Conservation (phyloP, 1,139 yeast species). For the Nadsonia commutata region DNA sequence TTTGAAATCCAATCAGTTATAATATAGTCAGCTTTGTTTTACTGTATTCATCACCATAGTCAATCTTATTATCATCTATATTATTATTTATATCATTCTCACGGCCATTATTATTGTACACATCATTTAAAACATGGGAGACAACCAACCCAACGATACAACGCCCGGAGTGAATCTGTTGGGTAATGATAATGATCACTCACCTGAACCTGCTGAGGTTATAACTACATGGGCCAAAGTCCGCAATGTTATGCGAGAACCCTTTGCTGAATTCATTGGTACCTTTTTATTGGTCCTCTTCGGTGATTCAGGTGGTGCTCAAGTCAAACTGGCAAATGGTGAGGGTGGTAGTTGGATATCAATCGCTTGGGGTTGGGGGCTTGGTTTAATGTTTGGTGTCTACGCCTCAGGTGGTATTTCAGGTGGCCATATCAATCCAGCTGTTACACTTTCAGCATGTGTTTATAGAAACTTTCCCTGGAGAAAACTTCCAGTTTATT, state of each 20-base stretch:
- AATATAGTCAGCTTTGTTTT: too few species aligned
- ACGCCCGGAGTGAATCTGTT: too few species aligned
- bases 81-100: too few species aligned
- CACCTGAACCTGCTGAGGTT: too few species aligned
- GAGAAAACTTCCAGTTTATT: constrained; percentile 17
- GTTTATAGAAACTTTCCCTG: constrained; percentile 20
- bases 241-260: constrained; percentile 14
- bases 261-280: constrained; percentile 34
- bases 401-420: constrained; percentile 19
- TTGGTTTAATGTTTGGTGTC: constrained; percentile 36
- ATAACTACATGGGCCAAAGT: constrained; percentile 5
- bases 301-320: constrained; percentile 36
- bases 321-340: constrained; percentile 24
- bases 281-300: constrained; percentile 29
- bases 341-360: constrained; percentile 29
- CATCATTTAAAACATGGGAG: too few species aligned
- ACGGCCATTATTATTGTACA: too few species aligned
- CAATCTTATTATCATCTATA: too few species aligned
- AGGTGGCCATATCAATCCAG: constrained; percentile 23
- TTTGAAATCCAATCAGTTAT: too few species aligned
- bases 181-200: too few species aligned
- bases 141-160: too few species aligned
- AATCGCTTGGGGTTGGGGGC: constrained; percentile 35
- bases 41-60: too few species aligned
- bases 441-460: constrained; percentile 19